Evolutionary conservation across 2,329 filamentous ascomycete species (phyloP), one percentile per base, ranked within the genome.

Genomic region (Colletotrichum caudatum): DNA sequence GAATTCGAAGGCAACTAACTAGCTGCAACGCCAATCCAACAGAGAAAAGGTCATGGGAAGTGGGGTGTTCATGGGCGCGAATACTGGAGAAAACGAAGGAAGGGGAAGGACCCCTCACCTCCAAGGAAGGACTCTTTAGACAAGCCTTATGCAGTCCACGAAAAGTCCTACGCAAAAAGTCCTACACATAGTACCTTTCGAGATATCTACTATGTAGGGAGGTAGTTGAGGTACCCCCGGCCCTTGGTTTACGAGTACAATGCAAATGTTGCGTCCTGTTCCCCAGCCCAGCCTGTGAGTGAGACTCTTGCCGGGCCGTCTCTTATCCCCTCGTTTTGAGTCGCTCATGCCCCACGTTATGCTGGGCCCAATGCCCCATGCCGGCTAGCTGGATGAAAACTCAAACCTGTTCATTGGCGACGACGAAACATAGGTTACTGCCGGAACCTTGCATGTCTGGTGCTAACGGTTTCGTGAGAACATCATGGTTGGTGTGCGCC

Each of bases 81-180:
- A 51, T 16, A 14, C 23, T 23, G 11, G 48, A 7, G n/a, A 23
- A 3, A 41, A 18, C 4, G 7, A 37, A 11, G 12, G 41, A 61
- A 1, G n/a, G 39, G 8, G n/a, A n/a, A 16, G 16, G 11, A 1
- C 29, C 8, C 53, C 9, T n/a, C 20, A 33, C 11, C 23, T 26
- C 18, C 12, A 18, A 51, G 48, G 37, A 37, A 29, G 29, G 35
- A 39, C 37, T 39, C 37, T 41, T 3, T 14, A 41, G 14, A 41
- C 20, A 33, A 2, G 44, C 26, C 20, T 18, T 26, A 5, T 18
- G 46, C 23, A 26, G 12, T 48, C 11, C 12, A 20, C 7, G 23
- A 26, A 71, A 71, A 69, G 69, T 71, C 69, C 69, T 71, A 71
- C 59, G 26, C 9, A 35, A 57, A 71, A 71, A 69, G 69, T 71